Percentiles rank a stretch among this genome's conserved stretches.
phyloP scores from a whole-genome alignment of 2,329 filamentous ascomycete genomes.

The Aspergillus fructus region DNA sequence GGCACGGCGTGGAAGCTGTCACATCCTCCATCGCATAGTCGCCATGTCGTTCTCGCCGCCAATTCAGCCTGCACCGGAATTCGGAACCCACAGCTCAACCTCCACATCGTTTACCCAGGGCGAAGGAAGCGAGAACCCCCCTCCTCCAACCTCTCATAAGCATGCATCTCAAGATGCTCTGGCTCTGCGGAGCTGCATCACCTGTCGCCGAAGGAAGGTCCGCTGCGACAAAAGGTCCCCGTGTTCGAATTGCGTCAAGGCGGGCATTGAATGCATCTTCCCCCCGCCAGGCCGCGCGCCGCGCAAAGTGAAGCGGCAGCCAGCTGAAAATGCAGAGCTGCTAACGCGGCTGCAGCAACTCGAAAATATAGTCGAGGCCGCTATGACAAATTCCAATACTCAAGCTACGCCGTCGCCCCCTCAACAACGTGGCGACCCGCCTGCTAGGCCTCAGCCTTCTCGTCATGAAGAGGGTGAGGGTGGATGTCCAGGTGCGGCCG shows the following conservation, averaged over 20 bases:
- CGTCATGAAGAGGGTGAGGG: not conserved
- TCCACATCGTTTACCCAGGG: conserved; percentile 3
- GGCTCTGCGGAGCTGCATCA: conserved; percentile 46
- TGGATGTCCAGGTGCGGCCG: conserved; percentile 13
- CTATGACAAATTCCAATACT: conserved; percentile 12
- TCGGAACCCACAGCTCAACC: not conserved
- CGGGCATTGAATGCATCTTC: conserved; percentile 61
- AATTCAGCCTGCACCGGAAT: conserved; percentile 4
- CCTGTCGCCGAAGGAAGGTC: conserved; percentile 49
- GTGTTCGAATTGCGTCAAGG: conserved; percentile 49
- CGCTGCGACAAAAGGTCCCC: conserved; percentile 50
- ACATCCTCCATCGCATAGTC: not conserved
- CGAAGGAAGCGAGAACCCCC: conserved; percentile 5
- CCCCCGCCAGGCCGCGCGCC: conserved; percentile 62
- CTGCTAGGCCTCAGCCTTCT: not conserved
- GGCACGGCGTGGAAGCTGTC: conserved; percentile 8
- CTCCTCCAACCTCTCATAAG: conserved; percentile 2
- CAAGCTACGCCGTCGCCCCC: conserved; percentile 7
- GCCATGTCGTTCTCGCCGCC: conserved; percentile 20
- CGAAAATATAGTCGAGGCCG: conserved; percentile 59
- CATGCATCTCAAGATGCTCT: conserved; percentile 19
- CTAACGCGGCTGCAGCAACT: conserved; percentile 57
- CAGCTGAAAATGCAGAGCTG: conserved; percentile 54
- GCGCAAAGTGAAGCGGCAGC: conserved; percentile 57
- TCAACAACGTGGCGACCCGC: conserved; percentile 9